Base-by-base conservation (phyloP, 345 rosid species). In the Linum usitatissimum region DNA sequence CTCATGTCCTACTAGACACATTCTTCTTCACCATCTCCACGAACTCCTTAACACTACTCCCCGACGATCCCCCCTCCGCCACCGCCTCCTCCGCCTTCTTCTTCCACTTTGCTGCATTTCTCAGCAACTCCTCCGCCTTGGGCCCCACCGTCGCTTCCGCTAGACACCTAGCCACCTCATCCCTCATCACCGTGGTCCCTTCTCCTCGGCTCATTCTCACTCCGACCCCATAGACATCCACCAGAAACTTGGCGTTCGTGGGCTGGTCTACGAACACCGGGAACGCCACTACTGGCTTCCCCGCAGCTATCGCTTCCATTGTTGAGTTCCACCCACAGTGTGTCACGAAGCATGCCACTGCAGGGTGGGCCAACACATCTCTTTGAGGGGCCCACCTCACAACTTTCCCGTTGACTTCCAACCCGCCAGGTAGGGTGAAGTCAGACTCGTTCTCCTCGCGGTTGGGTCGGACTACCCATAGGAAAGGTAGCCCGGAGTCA, bases 291-390 rank as follows among this genome's bases (percentile, higher is more conserved):
- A 80, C 72, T 6, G 86, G 86, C 45, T 81, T 74, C 5, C 83
- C 86, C 0, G 81, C 68, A 2, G 15, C 61, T 1, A 77, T 62
- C 4, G 80, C 63, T 66, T 84, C 85, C 21, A 71, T 30, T 61
- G 72, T 9, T 12, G 89, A 81, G 61, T 78, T 84, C 86, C 84
- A 81, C 4, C 90, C 90, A 18, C 90, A 80, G 30, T 80, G 86
- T 0, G 83, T 84, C 10, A 84, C 42, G 21, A 82, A 84, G 53
- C 85, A 80, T 0, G 71, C 75, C 18, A 75, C 28, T 0, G 82
- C 64, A 9, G 68, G 70, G 67, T 84, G 83, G 17, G 68, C 65
- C 54, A 84, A 55, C 48, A 80, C 78, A 65, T 76, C 68, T 0
- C 76, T 63, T 54, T 81, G 86, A 15, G 82, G 85, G 30, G 78